Evolutionary conservation across 2,329 filamentous ascomycete species (phyloP).

Genomic region (Nigrospora osmanthi): DNA sequence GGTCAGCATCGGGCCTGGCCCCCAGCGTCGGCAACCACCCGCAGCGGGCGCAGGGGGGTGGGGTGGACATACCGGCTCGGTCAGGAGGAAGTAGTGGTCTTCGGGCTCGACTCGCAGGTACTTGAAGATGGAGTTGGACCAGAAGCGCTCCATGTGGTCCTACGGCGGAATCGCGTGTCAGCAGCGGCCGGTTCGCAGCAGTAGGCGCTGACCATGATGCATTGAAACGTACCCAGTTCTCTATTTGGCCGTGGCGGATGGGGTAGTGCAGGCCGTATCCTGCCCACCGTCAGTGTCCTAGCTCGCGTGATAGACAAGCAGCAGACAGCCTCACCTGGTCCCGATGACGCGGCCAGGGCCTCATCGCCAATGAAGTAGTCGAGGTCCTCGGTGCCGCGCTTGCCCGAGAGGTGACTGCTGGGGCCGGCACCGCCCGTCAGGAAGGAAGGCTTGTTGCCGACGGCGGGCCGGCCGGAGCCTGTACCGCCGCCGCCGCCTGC

Average conservation of each 20-base stretch:
- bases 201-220: background rate
- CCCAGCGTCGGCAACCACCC: background rate
- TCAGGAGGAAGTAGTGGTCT: constrained; percentile 97
- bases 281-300: constrained; percentile 20
- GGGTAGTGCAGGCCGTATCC: constrained; percentile 96
- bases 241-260: constrained; percentile 94
- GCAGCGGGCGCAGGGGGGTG: background rate
- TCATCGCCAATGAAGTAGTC: constrained; percentile 99
- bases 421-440: constrained; percentile 84
- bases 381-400: constrained; percentile 93
- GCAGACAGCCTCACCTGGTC: constrained; percentile 57
- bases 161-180: constrained; percentile 26
- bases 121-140: constrained; percentile 99
- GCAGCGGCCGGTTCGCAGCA: background rate
- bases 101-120: constrained; percentile 96
- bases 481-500: constrained; percentile 64
- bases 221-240: constrained; percentile 74
- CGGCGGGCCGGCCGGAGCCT: constrained; percentile 80
- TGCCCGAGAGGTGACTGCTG: constrained; percentile 74
- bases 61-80: constrained; percentile 68
- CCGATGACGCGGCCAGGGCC: constrained; percentile 73
- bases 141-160: constrained; percentile 99
- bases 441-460: constrained; percentile 93
- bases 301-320: background rate
- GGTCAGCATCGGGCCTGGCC: background rate